Conservation (phyloP, 192 early-diverging fungal genomes). For the Podila epigama region DNA sequence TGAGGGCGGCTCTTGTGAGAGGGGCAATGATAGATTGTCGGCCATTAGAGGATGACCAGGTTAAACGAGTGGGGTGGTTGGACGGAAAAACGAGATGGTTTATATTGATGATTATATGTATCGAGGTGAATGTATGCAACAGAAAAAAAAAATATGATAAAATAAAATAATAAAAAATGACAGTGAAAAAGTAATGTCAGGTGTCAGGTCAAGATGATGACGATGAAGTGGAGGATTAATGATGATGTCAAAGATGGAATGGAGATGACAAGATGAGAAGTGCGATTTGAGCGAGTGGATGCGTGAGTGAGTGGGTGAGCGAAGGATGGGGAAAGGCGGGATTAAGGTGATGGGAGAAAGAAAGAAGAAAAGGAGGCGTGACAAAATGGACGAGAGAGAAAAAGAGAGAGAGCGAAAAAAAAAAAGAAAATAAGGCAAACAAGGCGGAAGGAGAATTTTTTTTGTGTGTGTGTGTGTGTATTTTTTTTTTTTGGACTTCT, state of each 20-base stretch:
- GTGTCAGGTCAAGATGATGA: too few relatives aligned
- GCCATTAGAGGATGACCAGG: constrained; percentile 11
- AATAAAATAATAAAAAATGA: background rate
- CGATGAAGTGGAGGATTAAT: background rate
- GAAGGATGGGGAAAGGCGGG: background rate
- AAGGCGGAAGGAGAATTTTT: background rate
- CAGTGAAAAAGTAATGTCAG: too few relatives aligned
- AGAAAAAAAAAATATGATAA: background rate
- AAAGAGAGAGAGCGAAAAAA: constrained; percentile 3
- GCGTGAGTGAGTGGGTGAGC: too few relatives aligned
- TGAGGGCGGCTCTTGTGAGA: constrained; percentile 11
- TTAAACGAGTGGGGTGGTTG: background rate
- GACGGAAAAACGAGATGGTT: background rate
- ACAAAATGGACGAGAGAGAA: background rate
- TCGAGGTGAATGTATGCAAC: background rate
- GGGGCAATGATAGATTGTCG: constrained; percentile 24
- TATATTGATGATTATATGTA: background rate
- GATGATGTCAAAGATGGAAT: background rate
- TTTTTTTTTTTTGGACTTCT: background rate
- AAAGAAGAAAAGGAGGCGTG: background rate
- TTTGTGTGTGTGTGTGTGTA: background rate
- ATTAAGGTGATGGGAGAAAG: background rate
- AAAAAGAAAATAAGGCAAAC: background rate
- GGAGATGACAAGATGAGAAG: background rate
- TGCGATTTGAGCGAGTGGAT: too few relatives aligned